Evolutionary conservation across 345 rosid species (phyloP).

Genomic region (Durio zibethinus): DNA sequence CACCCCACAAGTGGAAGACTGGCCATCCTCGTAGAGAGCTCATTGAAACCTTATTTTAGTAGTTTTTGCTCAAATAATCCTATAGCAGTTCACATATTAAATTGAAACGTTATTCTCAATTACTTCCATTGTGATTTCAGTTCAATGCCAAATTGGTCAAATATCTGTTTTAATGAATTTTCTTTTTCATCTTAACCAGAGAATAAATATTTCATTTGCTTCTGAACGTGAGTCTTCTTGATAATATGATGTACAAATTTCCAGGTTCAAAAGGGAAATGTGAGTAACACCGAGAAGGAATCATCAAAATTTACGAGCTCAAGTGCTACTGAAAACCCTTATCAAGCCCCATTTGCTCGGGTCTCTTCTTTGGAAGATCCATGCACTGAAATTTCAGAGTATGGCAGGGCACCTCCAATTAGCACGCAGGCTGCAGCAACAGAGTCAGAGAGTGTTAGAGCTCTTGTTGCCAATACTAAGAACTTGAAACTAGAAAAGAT

Average conservation of each 20-base stretch:
- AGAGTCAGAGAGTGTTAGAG: slow-evolving; percentile 40
- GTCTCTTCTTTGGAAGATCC: slow-evolving; percentile 77
- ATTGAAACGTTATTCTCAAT: neutral
- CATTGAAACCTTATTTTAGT: neutral
- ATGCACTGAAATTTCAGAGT: slow-evolving; percentile 45
- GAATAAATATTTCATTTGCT: neutral
- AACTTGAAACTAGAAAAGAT: slow-evolving; percentile 49
- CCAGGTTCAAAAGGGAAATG: slow-evolving; percentile 46
- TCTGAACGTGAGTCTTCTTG: slow-evolving; percentile 7
- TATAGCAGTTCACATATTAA: neutral
- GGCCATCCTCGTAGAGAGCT: neutral
- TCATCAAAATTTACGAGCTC: slow-evolving; percentile 37
- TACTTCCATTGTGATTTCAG: neutral
- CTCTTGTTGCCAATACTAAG: slow-evolving; percentile 37
- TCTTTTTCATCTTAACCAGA: slow-evolving; percentile 5
- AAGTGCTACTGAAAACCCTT: slow-evolving; percentile 43
- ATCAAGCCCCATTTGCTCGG: slow-evolving; percentile 71
- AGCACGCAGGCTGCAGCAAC: slow-evolving; percentile 31
- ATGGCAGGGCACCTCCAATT: slow-evolving; percentile 51
- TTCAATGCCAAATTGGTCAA: neutral
- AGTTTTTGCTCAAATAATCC: slow-evolving; percentile 1
- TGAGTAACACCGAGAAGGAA: slow-evolving; percentile 36
- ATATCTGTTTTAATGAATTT: slow-evolving; percentile 1
- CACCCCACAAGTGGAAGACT: neutral
- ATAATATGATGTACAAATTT: slow-evolving; percentile 18